Percentiles rank a stretch among this genome's conserved stretches.
Conservation (phyloP, 352 stramenopile genomes). For the Lagenidium sp. region DNA sequence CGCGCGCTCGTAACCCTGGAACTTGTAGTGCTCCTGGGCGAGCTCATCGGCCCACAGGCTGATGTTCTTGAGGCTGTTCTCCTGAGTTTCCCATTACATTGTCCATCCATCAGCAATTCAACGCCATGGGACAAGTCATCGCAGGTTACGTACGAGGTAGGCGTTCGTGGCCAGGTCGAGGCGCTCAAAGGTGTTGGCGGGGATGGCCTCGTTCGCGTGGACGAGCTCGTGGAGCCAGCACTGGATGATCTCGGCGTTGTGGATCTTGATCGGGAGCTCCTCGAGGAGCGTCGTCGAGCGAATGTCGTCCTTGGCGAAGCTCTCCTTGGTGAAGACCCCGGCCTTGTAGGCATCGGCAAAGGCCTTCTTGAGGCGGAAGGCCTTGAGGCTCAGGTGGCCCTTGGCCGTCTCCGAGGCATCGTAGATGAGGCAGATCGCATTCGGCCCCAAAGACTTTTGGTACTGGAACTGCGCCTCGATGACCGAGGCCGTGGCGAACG, state of each 20-base stretch:
- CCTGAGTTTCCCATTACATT: slow-evolving; percentile 25
- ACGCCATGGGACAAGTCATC: slow-evolving; percentile 1
- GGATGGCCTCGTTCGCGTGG: slow-evolving; percentile 42
- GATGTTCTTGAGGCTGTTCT: slow-evolving; percentile 98
- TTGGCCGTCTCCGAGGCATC: slow-evolving; percentile 95
- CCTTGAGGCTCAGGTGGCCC: slow-evolving; percentile 92
- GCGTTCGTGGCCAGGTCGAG: slow-evolving; percentile 95
- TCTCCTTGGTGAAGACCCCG: slow-evolving; percentile 76
- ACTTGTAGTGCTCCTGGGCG: slow-evolving; percentile 92
- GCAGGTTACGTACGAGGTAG: slow-evolving; percentile 56
- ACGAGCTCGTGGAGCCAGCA: slow-evolving; percentile 92
- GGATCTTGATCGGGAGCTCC: slow-evolving; percentile 93
- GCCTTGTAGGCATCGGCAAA: slow-evolving; percentile 91
- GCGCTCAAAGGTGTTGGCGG: slow-evolving; percentile 88
- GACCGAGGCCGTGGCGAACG: slow-evolving; percentile 92
- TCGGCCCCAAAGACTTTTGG: slow-evolving; percentile 95
- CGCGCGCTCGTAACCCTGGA: slow-evolving; percentile 84
- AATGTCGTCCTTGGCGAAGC: slow-evolving; percentile 76
- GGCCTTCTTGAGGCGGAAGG: slow-evolving; percentile 92
- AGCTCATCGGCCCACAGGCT: slow-evolving; percentile 97
- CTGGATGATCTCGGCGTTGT: slow-evolving; percentile 92
- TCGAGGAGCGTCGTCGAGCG: slow-evolving; percentile 90
- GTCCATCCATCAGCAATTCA: not conserved
- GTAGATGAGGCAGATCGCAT: slow-evolving; percentile 97
- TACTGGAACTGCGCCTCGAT: slow-evolving; percentile 96